Evolutionary conservation across 306 rosid genomes (phyloP).

Genomic region (Acacia acuminata): DNA sequence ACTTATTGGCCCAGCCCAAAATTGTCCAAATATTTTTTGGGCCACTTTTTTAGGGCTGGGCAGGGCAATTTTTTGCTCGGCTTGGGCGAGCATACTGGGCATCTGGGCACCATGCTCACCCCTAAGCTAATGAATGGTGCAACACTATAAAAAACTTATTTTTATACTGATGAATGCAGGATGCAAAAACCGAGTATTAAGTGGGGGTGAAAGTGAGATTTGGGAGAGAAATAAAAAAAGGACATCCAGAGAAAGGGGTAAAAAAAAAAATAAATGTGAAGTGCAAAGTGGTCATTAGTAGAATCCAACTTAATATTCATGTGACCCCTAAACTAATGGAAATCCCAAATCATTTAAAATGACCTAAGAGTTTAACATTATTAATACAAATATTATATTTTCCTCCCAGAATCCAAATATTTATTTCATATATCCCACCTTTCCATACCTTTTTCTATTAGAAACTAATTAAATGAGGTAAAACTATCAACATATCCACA

Average conservation of each 20-base stretch:
- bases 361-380: neutral
- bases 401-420: neutral
- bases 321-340: neutral
- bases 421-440: neutral
- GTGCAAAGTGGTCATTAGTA: neutral
- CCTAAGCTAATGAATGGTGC: too few relatives aligned
- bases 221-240: neutral
- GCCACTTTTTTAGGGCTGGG: too few relatives aligned
- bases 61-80: too few relatives aligned
- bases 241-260: neutral
- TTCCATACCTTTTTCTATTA: too few relatives aligned
- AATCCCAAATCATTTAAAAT: neutral
- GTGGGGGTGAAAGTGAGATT: neutral
- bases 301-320: neutral
- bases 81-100: too few relatives aligned
- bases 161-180: neutral
- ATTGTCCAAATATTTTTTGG: too few relatives aligned
- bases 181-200: neutral
- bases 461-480: too few relatives aligned
- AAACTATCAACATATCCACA: too few relatives aligned
- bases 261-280: neutral
- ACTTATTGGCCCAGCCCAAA: too few relatives aligned
- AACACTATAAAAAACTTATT: neutral
- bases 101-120: too few relatives aligned
- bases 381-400: neutral